A percentile compares a stretch with the other conserved stretches of the same genome.
phyloP scores from a whole-genome alignment of 306 rosid species.

The Urtica urens region DNA sequence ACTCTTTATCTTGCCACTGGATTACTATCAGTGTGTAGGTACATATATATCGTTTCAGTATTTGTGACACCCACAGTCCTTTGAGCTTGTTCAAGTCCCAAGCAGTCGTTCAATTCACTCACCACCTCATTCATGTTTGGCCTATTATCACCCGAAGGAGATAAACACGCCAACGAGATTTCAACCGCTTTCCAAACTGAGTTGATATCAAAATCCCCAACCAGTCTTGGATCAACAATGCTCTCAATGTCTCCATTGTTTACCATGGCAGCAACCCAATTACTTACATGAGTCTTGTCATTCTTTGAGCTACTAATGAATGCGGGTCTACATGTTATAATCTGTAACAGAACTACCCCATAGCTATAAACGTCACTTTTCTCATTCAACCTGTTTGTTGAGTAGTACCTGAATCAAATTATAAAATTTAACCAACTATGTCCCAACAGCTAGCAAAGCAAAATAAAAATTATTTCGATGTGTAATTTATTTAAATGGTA shows the following conservation, averaged over 20 bases:
- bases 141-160: constrained; percentile 1
- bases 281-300: constrained; percentile 7
- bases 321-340: constrained; percentile 22
- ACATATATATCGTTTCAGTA: too few species aligned
- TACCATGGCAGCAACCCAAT: constrained; percentile 20
- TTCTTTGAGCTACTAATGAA: background rate
- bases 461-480: background rate
- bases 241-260: constrained; percentile 16
- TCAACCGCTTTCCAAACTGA: constrained; percentile 11
- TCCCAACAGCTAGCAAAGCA: too few species aligned
- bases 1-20: constrained; percentile 14
- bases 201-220: constrained; percentile 2
- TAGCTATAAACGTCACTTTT: constrained; percentile 27
- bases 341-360: constrained; percentile 23
- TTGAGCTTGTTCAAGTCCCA: constrained; percentile 8
- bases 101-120: constrained; percentile 14
- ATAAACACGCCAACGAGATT: constrained; percentile 10
- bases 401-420: constrained; percentile 17
- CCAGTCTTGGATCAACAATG: constrained; percentile 16
- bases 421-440: too few species aligned
- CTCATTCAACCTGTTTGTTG: constrained; percentile 14
- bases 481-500: too few species aligned
- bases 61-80: too few species aligned
- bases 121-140: constrained; percentile 15
- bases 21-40: constrained; percentile 3